phyloP scores from a whole-genome alignment of 2,329 filamentous ascomycete genomes.

The Fusarium guadeloupense region DNA sequence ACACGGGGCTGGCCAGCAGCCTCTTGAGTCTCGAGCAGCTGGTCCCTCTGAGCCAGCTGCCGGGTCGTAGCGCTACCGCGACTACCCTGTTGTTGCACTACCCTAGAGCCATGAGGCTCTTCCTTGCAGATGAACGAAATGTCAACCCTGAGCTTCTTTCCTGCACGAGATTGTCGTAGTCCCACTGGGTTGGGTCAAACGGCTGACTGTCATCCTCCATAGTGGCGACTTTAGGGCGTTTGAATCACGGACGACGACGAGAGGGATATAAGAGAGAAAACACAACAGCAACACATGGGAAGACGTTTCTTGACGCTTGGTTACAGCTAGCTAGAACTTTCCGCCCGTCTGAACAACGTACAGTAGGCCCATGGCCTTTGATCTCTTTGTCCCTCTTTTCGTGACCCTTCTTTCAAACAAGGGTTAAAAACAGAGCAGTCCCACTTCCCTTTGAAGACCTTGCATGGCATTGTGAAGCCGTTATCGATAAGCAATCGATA shows the following conservation, averaged over 20 bases:
- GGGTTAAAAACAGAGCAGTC: not conserved
- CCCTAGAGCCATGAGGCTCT: slow-evolving; percentile 1
- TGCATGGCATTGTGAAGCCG: not conserved
- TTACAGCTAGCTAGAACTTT: slow-evolving; percentile 1
- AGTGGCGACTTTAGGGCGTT: not conserved
- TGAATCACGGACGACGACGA: not conserved
- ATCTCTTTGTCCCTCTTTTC: slow-evolving; percentile 1
- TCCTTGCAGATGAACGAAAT: slow-evolving; percentile 18
- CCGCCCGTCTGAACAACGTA: not conserved
- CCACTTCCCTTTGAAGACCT: not conserved
- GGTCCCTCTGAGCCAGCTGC: slow-evolving; percentile 4
- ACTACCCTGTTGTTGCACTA: slow-evolving; percentile 3
- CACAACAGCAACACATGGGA: not conserved
- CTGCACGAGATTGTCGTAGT: not conserved
- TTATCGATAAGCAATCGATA: not conserved
- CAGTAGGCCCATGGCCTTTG: not conserved
- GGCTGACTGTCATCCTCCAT: slow-evolving; percentile 2
- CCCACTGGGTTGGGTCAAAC: not conserved
- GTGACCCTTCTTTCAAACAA: not conserved
- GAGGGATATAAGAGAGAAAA: not conserved
- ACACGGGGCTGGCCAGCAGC: slow-evolving; percentile 8
- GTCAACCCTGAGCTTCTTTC: slow-evolving; percentile 21
- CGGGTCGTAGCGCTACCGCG: not conserved
- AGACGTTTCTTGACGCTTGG: not conserved
- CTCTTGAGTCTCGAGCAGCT: slow-evolving; percentile 16